These are phyloP conservation scores for Shiraia bambusicola DNA, from an alignment of 2,329 filamentous ascomycete species.

Conservation along the genomic window DNA sequence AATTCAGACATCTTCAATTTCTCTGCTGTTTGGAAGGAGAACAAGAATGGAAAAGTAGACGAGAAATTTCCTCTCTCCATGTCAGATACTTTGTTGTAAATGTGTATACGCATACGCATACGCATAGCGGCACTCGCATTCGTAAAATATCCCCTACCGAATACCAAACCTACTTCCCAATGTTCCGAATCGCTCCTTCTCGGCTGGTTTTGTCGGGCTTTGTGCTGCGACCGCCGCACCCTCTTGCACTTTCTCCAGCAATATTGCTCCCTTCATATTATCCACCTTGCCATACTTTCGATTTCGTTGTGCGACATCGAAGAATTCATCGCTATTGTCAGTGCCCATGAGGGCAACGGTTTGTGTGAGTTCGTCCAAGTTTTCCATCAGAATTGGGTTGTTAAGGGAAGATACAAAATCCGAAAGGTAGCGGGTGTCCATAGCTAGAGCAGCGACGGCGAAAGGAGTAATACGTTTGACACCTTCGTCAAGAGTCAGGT, in stretches of 20 bases:
- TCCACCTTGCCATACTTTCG: slow-evolving; percentile 94
- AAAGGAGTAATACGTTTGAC: slow-evolving; percentile 87
- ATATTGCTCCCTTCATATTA: slow-evolving; percentile 79
- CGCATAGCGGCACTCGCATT: no score
- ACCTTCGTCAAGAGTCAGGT: slow-evolving; percentile 72
- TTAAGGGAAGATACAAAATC: slow-evolving; percentile 85
- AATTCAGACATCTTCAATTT: no score
- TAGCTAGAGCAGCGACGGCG: slow-evolving; percentile 75
- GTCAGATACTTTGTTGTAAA: no score
- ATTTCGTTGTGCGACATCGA: slow-evolving; percentile 84
- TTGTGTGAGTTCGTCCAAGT: slow-evolving; percentile 90
- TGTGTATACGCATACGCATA: no score
- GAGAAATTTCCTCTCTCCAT: no score
- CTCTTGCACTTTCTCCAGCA: slow-evolving; percentile 73
- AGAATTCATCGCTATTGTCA: slow-evolving; percentile 95
- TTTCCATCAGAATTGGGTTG: slow-evolving; percentile 83
- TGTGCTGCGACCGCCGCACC: slow-evolving; percentile 39
- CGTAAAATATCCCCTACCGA: slow-evolving; percentile 10
- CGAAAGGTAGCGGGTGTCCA: slow-evolving; percentile 80
- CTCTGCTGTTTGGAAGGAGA: no score
- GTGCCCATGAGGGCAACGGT: slow-evolving; percentile 83
- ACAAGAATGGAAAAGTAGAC: no score
- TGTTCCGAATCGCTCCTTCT: slow-evolving; percentile 39
- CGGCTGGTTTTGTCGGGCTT: slow-evolving; percentile 32
- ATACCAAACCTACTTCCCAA: slow-evolving; percentile 40